A percentile compares a stretch with the other conserved stretches of the same genome.
Conservation (phyloP, 257 asterid species). For the Eucommia ulmoides region DNA sequence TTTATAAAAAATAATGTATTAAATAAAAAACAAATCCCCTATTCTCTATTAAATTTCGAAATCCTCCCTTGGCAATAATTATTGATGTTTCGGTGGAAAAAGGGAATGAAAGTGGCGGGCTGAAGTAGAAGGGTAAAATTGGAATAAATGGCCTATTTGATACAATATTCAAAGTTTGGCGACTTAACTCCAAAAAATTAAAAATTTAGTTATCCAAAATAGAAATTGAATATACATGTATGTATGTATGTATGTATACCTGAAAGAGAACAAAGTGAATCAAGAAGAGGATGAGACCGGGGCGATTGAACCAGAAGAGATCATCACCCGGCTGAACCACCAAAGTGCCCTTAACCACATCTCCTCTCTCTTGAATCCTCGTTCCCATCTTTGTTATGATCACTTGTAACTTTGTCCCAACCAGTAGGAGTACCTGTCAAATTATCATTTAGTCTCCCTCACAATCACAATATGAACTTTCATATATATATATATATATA, state of each 20-base stretch:
- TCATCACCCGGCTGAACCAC: constrained; percentile 13
- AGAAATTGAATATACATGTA: neutral
- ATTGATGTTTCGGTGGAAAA: too few relatives aligned
- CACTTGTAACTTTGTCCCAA: neutral
- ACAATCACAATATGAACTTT: neutral
- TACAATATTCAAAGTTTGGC: too few relatives aligned
- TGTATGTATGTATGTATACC: neutral
- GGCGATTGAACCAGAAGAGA: constrained; percentile 15
- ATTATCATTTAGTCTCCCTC: neutral
- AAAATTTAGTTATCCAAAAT: too few relatives aligned
- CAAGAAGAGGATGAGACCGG: constrained; percentile 7
- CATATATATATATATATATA: too few relatives aligned
- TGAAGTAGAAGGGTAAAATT: neutral
- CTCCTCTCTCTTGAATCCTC: constrained; percentile 12
- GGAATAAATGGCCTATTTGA: neutral
- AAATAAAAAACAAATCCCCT: neutral
- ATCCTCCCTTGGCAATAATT: too few relatives aligned
- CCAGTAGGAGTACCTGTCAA: neutral
- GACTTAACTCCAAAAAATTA: neutral
- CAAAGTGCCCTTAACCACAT: constrained; percentile 8
- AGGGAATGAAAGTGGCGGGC: neutral
- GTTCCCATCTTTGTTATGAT: constrained; percentile 2
- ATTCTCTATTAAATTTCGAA: too few relatives aligned
- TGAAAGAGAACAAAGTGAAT: constrained; percentile 12
- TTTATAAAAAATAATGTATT: neutral